Evolutionary conservation across 345 rosid genomes (phyloP), one percentile per base, ranked within the genome.

Genomic region (Populus pruinosa): DNA sequence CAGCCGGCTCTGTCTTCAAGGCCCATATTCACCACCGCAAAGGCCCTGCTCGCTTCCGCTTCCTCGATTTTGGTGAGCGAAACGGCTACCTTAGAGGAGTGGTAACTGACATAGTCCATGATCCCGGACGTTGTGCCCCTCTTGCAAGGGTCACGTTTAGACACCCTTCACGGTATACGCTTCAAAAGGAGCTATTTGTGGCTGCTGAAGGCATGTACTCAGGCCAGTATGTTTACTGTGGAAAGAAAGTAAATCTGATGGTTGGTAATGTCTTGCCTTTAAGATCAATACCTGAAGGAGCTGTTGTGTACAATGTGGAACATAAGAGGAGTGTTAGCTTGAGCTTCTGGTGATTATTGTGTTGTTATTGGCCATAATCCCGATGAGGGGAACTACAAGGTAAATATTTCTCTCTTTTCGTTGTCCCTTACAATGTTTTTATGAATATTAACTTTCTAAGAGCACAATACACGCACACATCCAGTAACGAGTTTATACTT

Each of bases 1-100:
- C 83, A 18, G 83, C 36, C 5, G 36, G 83, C 36, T 80, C 80
- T 47, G 76, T 80, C 50, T 80, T 80, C 76, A 79, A 56, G 73
- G 67, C 82, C 82, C 82, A 79, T 62, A 79, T 74, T 17, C 82
- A 79, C 78, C 82, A 75, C 72, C 78, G 79, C n/a, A 80, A 80
- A 59, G 79, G 83, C 2, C 83, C 79, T 12, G 83, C 83, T 29
- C 72, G 80, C 3, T 80, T 76, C 80, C 76, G 83, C 5, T 76
- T 77, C 20, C 76, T 80, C 20, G 83, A 80, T 67, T 76, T 80
- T 75, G 83, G 83, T 69, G 83, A 80, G 73, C 71, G 77, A 11
- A 80, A 80, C 50, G 83, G 79, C 3, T 79, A 79, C 53, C 82
- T 79, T 10, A 79, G 74, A 53, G 82, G 82, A 31, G 82, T 79